Conservation (phyloP, 1,284 basidiomycete genomes). For the Fomitopsis schrenkii region DNA sequence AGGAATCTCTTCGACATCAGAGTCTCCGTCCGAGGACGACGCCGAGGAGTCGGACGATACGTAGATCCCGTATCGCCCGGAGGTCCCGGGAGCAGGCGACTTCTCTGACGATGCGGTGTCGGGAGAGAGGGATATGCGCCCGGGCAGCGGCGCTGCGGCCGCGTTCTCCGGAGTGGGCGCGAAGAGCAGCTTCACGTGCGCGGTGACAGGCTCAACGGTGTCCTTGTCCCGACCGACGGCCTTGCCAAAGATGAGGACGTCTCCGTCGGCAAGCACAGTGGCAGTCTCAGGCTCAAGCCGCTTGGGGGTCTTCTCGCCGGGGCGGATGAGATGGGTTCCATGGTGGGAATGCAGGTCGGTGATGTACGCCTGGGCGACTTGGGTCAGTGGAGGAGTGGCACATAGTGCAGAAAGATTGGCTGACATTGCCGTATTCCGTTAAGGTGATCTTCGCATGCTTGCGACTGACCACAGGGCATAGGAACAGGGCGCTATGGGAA, state of each 20-base stretch:
- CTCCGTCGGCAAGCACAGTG: slow-evolving; percentile 53
- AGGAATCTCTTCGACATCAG: slow-evolving; percentile 50
- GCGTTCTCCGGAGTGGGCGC: slow-evolving; percentile 13
- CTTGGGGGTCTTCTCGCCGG: slow-evolving; percentile 39
- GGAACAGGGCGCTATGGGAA: slow-evolving; percentile 45
- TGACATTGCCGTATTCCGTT: slow-evolving; percentile 53
- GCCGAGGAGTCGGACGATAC: slow-evolving; percentile 27
- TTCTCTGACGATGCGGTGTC: slow-evolving; percentile 8
- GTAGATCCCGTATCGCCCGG: slow-evolving; percentile 54
- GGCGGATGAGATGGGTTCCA: slow-evolving; percentile 53
- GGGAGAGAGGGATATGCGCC: slow-evolving; percentile 4
- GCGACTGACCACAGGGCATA: slow-evolving; percentile 62
- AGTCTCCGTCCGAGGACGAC: slow-evolving; percentile 39
- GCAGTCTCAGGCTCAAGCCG: slow-evolving; percentile 44
- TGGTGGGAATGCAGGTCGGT: slow-evolving; percentile 60
- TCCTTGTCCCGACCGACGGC: slow-evolving; percentile 55
- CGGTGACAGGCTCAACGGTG: slow-evolving; percentile 56
- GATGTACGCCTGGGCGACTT: slow-evolving; percentile 43
- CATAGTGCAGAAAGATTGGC: slow-evolving; percentile 13
- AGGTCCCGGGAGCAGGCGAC: slow-evolving; percentile 13
- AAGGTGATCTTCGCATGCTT: slow-evolving; percentile 64
- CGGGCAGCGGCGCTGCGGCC: slow-evolving; percentile 3
- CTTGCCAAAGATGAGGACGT: slow-evolving; percentile 70
- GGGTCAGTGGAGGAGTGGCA: background rate
- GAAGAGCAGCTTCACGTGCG: slow-evolving; percentile 50